A percentile compares a stretch with the other conserved stretches of the same genome.
Evolutionary conservation across 2,329 filamentous ascomycete genomes (phyloP).

Genomic region (Teratosphaeriaceae sp.): DNA sequence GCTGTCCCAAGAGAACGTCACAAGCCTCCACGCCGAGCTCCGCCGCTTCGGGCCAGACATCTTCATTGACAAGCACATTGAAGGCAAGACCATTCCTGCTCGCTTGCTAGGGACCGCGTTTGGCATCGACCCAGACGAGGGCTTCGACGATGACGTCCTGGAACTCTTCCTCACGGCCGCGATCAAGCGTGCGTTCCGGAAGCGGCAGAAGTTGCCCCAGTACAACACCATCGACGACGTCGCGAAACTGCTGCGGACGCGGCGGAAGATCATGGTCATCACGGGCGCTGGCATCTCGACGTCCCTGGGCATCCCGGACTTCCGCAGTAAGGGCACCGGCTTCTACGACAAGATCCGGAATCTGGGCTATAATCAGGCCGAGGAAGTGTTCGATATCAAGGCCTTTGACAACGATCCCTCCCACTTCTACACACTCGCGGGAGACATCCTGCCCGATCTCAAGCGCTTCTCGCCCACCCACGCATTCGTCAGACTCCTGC

Average conservation of each 20-base stretch:
- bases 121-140: constrained; percentile 60
- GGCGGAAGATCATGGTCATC: constrained; percentile 82
- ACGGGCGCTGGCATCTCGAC: constrained; percentile 97
- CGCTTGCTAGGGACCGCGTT: constrained; percentile 85
- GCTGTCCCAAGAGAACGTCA: not conserved
- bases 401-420: constrained; percentile 79
- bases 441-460: constrained; percentile 77
- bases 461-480: constrained; percentile 80
- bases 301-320: constrained; percentile 93
- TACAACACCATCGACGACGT: constrained; percentile 89
- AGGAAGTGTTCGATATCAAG: constrained; percentile 90
- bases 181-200: constrained; percentile 72
- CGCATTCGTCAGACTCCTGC: constrained; percentile 82
- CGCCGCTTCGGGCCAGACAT: constrained; percentile 59
- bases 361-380: constrained; percentile 73
- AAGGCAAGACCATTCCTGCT: constrained; percentile 58
- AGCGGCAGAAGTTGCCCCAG: constrained; percentile 68
- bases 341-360: constrained; percentile 81
- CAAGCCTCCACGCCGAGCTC: constrained; percentile 1
- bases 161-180: constrained; percentile 63
- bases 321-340: constrained; percentile 86
- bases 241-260: constrained; percentile 64
- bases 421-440: constrained; percentile 87
- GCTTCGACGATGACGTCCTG: constrained; percentile 67
- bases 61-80: constrained; percentile 68